Percentiles rank a stretch among this genome's conserved stretches.
phyloP scores from a whole-genome alignment of 495 filamentous ascomycete genomes.

The Penicillium robsamsonii region DNA sequence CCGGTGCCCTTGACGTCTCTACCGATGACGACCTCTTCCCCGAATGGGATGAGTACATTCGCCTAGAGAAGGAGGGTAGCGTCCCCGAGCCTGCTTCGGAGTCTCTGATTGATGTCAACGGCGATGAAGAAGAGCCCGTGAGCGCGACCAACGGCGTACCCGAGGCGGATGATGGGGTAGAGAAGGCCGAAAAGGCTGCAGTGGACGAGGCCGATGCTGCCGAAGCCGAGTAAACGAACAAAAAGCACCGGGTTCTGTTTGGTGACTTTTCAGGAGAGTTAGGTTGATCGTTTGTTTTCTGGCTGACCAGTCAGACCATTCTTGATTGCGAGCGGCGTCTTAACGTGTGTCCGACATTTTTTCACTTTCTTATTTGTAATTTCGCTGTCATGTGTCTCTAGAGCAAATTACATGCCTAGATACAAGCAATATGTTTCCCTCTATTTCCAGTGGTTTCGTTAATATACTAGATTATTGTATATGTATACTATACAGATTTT shows the following conservation, averaged over 20 bases:
- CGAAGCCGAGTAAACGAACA: slow-evolving; percentile 26
- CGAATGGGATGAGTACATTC: slow-evolving; percentile 89
- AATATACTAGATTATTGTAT: slow-evolving; percentile 3
- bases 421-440: slow-evolving; percentile 13
- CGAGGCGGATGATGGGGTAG: slow-evolving; percentile 28
- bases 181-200: slow-evolving; percentile 16
- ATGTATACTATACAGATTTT: slow-evolving; percentile 2
- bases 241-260: slow-evolving; percentile 19
- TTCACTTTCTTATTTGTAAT: slow-evolving; percentile 15
- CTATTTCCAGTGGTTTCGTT: neutral
- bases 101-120: slow-evolving; percentile 51
- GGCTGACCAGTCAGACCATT: slow-evolving; percentile 25
- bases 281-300: slow-evolving; percentile 30
- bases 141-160: slow-evolving; percentile 35
- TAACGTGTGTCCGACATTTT: slow-evolving; percentile 34
- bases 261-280: slow-evolving; percentile 21
- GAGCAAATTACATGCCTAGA: slow-evolving; percentile 9
- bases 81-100: slow-evolving; percentile 41
- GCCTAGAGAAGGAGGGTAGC: slow-evolving; percentile 68
- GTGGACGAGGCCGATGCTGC: slow-evolving; percentile 23
- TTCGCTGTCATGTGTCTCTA: slow-evolving; percentile 8
- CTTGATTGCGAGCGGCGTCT: slow-evolving; percentile 34
- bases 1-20: slow-evolving; percentile 48
- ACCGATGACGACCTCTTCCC: slow-evolving; percentile 93
- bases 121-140: slow-evolving; percentile 32